phyloP scores from a whole-genome alignment of 83 land plant species.

The Diphasiastrum complanatum region DNA sequence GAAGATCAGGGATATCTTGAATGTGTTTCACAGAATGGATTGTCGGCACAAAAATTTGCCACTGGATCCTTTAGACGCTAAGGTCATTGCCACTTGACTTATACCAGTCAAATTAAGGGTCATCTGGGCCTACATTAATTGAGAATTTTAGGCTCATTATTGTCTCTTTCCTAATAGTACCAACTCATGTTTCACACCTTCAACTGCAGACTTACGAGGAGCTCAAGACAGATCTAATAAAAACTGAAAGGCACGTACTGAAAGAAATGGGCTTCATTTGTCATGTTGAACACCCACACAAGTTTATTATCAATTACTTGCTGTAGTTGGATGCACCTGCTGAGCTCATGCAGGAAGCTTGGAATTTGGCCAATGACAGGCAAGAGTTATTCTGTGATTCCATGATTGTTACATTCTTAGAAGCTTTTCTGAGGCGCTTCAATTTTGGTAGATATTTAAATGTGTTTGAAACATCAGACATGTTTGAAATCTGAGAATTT shows the following conservation, averaged over 20 bases:
- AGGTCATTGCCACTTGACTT: conserved; percentile 32
- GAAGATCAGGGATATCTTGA: conserved; percentile 62
- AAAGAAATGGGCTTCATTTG: conserved; percentile 98
- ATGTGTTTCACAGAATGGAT: conserved; percentile 83
- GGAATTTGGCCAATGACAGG: conserved; percentile 99
- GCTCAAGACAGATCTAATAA: conserved; percentile 73
- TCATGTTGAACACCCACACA: conserved; percentile 97
- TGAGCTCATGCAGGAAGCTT: conserved; percentile 83
- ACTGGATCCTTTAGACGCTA: conserved; percentile 56
- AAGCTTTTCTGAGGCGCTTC: conserved; percentile 13
- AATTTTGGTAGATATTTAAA: no score
- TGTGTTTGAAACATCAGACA: no score
- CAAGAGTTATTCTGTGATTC: conserved; percentile 28
- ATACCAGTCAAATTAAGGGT: not conserved
- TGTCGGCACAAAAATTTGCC: conserved; percentile 64
- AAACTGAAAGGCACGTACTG: conserved; percentile 80
- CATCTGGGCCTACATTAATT: not conserved
- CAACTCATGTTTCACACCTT: not conserved
- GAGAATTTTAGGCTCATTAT: not conserved
- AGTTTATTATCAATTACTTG: conserved; percentile 86
- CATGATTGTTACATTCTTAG: not conserved
- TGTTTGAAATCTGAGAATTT: no score
- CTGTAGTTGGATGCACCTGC: conserved; percentile 54
- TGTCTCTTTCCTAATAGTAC: not conserved
- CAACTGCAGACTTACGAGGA: conserved; percentile 64